Base-by-base conservation (phyloP, 108 stramenopile species). In the Cylindrotheca closterium region DNA sequence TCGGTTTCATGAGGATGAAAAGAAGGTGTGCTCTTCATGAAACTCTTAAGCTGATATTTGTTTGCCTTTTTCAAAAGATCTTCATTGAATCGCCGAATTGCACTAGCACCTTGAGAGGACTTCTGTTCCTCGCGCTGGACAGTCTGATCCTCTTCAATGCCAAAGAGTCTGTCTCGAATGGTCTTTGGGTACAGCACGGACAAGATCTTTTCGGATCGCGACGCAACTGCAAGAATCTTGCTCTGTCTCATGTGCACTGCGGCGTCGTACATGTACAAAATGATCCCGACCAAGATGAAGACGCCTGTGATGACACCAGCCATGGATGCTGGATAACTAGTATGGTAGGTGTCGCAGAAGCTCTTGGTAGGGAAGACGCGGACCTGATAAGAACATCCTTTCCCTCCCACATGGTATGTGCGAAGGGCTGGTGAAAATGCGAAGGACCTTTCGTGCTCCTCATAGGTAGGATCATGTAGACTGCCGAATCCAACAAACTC, bases 401-500 rank as follows among this genome's bases (percentile, higher is more conserved):
- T n/a, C n/a, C n/a, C n/a, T n/a, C n/a, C n/a, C n/a, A n/a, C n/a
- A n/a, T n/a, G n/a, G n/a, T n/a, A n/a, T n/a, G n/a, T n/a, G n/a
- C n/a, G n/a, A n/a, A n/a, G n/a, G n/a, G n/a, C n/a, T n/a, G 47
- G 48, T 10, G 23, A 21, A 48, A 51, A 59, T 27, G 23, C n/a
- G 32, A 10, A 10, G 3, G 25, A 48, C 23, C 23, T 30, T 17
- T 4, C 23, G 23, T 31, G 50, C 30, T 60, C 47, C 18, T 61
- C 51, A 52, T 30, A 70, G 4, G 7, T 37, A 19, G 51, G 24
- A 54, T 70, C 42, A 32, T 70, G 60, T 4, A 45, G 31, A 46
- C 61, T 60, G 10, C 60, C 69, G 2, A 4, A 5, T 1, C 77
- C 77, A 22, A 72, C 2, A 27, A 30, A 65, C 0, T 25, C 52